Conservation (phyloP, 352 stramenopile species). For the Thalassiosira allenii region DNA sequence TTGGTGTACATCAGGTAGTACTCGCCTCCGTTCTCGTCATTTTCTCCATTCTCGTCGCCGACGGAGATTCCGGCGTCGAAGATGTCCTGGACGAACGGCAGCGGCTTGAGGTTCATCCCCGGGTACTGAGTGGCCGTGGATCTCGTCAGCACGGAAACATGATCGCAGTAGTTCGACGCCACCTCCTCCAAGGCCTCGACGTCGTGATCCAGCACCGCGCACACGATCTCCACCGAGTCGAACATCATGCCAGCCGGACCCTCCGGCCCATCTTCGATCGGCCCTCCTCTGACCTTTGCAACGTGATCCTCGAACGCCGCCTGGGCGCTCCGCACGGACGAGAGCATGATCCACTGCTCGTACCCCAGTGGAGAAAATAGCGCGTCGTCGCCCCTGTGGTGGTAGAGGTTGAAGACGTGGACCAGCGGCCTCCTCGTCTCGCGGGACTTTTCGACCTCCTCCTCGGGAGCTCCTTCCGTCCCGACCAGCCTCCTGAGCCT, state of each 20-base stretch:
- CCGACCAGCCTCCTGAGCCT: no score
- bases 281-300: neutral
- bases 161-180: neutral
- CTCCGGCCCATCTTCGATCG: no score
- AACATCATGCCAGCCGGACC: neutral
- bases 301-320: neutral
- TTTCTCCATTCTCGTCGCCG: no score
- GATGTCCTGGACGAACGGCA: neutral
- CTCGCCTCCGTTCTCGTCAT: neutral
- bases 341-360: neutral
- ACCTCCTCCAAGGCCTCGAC: neutral
- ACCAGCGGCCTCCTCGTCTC: neutral
- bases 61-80: neutral
- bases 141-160: neutral
- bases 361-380: neutral
- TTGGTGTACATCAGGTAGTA: neutral
- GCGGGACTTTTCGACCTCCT: no score
- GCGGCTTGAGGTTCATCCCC: neutral
- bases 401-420: neutral
- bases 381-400: neutral
- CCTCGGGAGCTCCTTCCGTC: no score
- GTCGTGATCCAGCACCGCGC: neutral
- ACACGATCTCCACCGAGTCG: neutral
- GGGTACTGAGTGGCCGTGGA: neutral
- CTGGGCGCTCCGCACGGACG: neutral